These are phyloP conservation scores for Hypomontagnella submonticulosa DNA, from an alignment of 495 filamentous ascomycete genomes.

Conservation along the genomic window DNA sequence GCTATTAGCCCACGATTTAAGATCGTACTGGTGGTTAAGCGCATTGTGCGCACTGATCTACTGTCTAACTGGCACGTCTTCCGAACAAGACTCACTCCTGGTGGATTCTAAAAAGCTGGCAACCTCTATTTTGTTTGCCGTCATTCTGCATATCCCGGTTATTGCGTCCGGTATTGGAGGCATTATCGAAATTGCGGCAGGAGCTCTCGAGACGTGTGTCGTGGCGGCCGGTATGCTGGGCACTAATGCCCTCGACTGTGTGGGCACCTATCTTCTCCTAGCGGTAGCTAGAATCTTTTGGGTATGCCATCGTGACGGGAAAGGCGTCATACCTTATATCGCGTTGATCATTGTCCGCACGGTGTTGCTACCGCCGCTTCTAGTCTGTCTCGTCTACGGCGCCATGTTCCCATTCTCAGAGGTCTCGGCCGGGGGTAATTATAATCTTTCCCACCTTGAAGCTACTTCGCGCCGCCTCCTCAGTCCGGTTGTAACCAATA, in stretches of 20 bases:
- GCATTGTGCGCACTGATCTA: too few species aligned
- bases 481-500: not conserved
- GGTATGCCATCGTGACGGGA: not conserved
- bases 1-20: too few species aligned
- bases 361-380: not conserved
- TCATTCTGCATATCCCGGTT: not conserved
- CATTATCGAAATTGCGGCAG: not conserved
- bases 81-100: too few species aligned
- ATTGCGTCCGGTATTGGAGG: not conserved
- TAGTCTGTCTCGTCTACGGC: not conserved
- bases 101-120: too few species aligned
- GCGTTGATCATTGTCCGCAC: not conserved
- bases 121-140: too few species aligned
- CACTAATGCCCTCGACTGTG: not conserved
- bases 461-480: not conserved
- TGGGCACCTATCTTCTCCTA: not conserved
- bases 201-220: not conserved
- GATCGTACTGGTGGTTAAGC: too few species aligned
- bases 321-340: not conserved
- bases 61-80: too few species aligned
- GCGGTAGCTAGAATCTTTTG: not conserved
- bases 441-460: not conserved
- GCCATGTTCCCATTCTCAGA: not conserved
- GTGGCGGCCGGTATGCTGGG: not conserved
- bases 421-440: not conserved